These are phyloP conservation scores for Favolaschia claudopus DNA, from an alignment of 768 basidiomycete species.

Conservation along the genomic window DNA sequence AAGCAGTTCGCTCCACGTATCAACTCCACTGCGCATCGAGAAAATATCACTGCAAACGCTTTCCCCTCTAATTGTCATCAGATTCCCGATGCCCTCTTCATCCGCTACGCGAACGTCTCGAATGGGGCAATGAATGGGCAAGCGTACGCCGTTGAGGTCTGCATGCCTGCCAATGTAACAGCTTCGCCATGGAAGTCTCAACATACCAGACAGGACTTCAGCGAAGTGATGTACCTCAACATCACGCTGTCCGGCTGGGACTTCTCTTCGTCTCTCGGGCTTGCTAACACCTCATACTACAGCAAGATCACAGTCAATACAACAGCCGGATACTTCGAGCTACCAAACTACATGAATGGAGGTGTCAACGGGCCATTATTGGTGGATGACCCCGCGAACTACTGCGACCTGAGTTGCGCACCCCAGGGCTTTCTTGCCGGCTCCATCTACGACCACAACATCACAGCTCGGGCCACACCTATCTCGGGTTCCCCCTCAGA, in stretches of 20 bases:
- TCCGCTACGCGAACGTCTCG: conserved; percentile 10
- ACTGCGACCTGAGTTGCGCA: not conserved
- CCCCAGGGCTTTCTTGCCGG: not conserved
- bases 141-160: conserved; percentile 1
- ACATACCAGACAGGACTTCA: not conserved
- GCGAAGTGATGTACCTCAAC: not conserved
- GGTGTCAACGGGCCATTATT: not conserved
- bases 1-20: conserved; percentile 17
- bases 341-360: not conserved
- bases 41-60: conserved; percentile 14
- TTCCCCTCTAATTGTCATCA: conserved; percentile 10
- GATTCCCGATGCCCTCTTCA: not conserved
- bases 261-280: not conserved
- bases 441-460: not conserved
- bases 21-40: conserved; percentile 16
- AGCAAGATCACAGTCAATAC: not conserved
- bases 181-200: not conserved
- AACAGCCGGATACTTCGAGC: not conserved
- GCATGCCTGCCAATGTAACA: not conserved
- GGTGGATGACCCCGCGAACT: not conserved
- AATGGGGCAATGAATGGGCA: too few species aligned
- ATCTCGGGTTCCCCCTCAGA: not conserved
- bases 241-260: not conserved
- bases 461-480: too few species aligned
- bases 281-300: not conserved